These are phyloP conservation scores for Didymellaceae sp. DNA, from an alignment of 2,329 filamentous ascomycete species.

Conservation along the genomic window DNA sequence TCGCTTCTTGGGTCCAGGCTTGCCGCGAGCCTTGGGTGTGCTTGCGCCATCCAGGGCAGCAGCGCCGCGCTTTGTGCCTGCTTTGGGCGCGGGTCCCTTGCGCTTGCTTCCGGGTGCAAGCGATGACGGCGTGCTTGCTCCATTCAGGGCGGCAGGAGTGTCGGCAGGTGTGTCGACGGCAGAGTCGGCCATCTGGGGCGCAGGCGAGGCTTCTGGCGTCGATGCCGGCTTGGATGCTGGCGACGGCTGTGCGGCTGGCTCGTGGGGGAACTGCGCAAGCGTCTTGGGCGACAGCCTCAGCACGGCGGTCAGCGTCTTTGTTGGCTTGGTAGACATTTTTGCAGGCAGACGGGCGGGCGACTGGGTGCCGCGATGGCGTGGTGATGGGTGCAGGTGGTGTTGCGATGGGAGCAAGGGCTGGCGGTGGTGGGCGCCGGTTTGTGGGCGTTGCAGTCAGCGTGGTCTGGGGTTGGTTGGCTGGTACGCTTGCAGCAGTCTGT, in stretches of 20 bases:
- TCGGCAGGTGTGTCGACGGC: slow-evolving; percentile 51
- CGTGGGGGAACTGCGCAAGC: slow-evolving; percentile 41
- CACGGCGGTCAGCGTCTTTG: slow-evolving; percentile 43
- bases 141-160: slow-evolving; percentile 44
- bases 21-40: slow-evolving; percentile 74
- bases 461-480: slow-evolving; percentile 17
- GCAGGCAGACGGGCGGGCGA: slow-evolving; percentile 28
- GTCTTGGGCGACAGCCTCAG: slow-evolving; percentile 42
- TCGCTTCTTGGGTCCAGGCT: slow-evolving; percentile 94
- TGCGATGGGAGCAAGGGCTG: slow-evolving; percentile 17
- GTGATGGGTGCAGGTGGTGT: slow-evolving; percentile 24
- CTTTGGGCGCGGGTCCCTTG: slow-evolving; percentile 76
- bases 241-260: slow-evolving; percentile 32
- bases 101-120: slow-evolving; percentile 69
- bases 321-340: slow-evolving; percentile 44
- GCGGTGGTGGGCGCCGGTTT: slow-evolving; percentile 7
- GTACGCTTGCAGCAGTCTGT: slow-evolving; percentile 11
- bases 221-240: slow-evolving; percentile 47
- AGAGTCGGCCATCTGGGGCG: slow-evolving; percentile 44
- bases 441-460: slow-evolving; percentile 18
- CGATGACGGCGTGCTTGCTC: slow-evolving; percentile 44
- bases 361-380: slow-evolving; percentile 26
- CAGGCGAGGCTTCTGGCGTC: slow-evolving; percentile 44
- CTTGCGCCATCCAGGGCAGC: slow-evolving; percentile 60
- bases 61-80: slow-evolving; percentile 65